phyloP scores from a whole-genome alignment of 2,329 filamentous ascomycete genomes.

The Chaetothyriales sp. region DNA sequence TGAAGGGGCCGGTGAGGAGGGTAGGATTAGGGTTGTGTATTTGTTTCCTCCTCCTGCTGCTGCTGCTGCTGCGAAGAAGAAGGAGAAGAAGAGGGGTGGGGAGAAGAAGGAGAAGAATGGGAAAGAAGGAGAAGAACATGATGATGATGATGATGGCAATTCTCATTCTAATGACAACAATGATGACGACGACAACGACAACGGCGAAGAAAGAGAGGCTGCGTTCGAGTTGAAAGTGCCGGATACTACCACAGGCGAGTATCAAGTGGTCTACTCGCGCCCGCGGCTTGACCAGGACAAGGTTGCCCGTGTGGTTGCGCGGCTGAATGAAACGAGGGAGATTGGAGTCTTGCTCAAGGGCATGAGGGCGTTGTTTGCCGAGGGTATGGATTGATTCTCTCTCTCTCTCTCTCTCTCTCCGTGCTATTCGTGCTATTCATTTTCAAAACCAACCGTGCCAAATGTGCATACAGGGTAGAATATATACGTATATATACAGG shows the following conservation, averaged over 20 bases:
- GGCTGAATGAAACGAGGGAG: constrained; percentile 45
- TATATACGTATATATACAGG: too few species aligned
- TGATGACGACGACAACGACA: too few species aligned
- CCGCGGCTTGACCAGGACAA: constrained; percentile 46
- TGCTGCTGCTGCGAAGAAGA: too few species aligned
- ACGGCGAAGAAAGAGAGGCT: constrained; percentile 54
- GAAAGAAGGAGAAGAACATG: constrained; percentile 1
- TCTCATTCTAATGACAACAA: too few species aligned
- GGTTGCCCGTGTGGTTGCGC: constrained; percentile 40
- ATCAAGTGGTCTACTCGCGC: constrained; percentile 64
- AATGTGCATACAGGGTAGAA: too few species aligned
- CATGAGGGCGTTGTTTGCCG: constrained; percentile 46
- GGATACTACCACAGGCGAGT: constrained; percentile 64
- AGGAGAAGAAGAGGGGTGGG: constrained; percentile 31
- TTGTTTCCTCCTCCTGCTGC: too few species aligned
- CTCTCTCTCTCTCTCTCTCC: too few species aligned
- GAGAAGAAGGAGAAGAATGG: constrained; percentile 31
- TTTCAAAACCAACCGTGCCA: too few species aligned
- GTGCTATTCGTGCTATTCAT: too few species aligned
- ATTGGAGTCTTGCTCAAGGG: constrained; percentile 46
- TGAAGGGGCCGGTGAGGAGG: constrained; percentile 70
- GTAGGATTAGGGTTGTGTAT: constrained; percentile 80
- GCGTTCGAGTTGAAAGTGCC: constrained; percentile 62
- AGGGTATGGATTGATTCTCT: constrained; percentile 33
- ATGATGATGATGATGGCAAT: too few species aligned